These are phyloP conservation scores for Debaryomyces subglobosus DNA, from an alignment of 1,139 yeast genomes.

Conservation along the genomic window DNA sequence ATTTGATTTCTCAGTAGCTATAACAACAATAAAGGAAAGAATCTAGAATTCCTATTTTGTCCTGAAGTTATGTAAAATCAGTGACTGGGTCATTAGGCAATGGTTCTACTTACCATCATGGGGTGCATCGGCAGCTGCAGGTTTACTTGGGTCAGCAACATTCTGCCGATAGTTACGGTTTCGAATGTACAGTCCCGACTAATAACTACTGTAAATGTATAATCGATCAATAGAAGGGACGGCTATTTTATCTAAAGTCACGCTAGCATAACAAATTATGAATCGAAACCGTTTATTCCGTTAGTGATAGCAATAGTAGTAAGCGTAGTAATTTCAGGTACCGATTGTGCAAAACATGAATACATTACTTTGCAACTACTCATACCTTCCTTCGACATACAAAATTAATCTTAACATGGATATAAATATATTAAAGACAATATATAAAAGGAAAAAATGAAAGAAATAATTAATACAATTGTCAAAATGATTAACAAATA, in stretches of 20 bases:
- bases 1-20: background rate
- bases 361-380: background rate
- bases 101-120: background rate
- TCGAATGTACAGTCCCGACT: background rate
- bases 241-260: background rate
- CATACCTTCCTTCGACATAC: background rate
- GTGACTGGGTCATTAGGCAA: background rate
- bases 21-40: background rate
- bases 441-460: slow-evolving; percentile 1
- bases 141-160: background rate
- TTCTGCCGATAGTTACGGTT: background rate
- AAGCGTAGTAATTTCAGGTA: background rate
- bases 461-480: slow-evolving; percentile 7
- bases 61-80: background rate
- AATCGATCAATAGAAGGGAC: background rate
- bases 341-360: background rate
- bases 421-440: slow-evolving; percentile 8
- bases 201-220: background rate
- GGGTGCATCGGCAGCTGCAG: slow-evolving; percentile 1
- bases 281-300: background rate
- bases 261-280: background rate
- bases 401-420: background rate
- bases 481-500: slow-evolving; percentile 7
- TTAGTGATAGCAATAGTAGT: background rate
- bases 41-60: too few species aligned